Percentiles rank a stretch among this genome's conserved stretches.
These are phyloP conservation scores for Chlorella sorokiniana DNA, from an alignment of 139 green algal species.

Conservation along the genomic window DNA sequence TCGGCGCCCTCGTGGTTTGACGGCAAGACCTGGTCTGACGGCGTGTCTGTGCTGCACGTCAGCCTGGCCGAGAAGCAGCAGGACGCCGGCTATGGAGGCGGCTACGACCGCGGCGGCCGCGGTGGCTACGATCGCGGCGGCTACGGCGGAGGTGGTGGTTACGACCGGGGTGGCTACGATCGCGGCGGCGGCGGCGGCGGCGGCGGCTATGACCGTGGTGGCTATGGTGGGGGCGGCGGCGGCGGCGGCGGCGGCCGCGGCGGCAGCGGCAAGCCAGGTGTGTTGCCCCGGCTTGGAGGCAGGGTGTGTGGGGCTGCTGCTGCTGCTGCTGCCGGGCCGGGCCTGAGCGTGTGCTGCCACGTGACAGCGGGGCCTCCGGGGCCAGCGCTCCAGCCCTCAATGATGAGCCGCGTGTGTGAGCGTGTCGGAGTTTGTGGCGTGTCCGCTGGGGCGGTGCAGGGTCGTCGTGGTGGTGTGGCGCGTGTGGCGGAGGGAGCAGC, in stretches of 20 bases:
- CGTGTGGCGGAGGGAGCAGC: neutral
- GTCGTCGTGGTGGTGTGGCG: neutral
- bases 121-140: slow-evolving; percentile 35
- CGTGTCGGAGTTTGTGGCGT: slow-evolving; percentile 6
- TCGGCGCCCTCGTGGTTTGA: slow-evolving; percentile 87
- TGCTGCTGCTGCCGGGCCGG: neutral
- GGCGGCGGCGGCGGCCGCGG: slow-evolving; percentile 27
- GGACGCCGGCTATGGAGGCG: slow-evolving; percentile 3
- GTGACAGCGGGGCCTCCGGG: too few relatives aligned
- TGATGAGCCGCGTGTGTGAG: neutral
- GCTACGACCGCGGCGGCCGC: slow-evolving; percentile 39
- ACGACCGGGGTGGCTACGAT: slow-evolving; percentile 31
- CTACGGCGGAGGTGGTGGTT: slow-evolving; percentile 22
- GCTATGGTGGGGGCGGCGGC: slow-evolving; percentile 16
- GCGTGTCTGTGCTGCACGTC: slow-evolving; percentile 7
- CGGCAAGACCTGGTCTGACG: slow-evolving; percentile 71
- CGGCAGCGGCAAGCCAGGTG: slow-evolving; percentile 21
- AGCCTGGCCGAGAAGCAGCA: slow-evolving; percentile 47
- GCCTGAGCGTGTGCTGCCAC: neutral
- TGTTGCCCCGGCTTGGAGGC: neutral
- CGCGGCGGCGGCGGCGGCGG: slow-evolving; percentile 31
- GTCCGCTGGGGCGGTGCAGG: neutral
- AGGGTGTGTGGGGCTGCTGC: neutral
- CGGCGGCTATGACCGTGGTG: slow-evolving; percentile 30
- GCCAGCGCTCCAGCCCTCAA: too few relatives aligned